Evolutionary conservation across 2,329 filamentous ascomycete genomes (phyloP).

Genomic region (Meredithiella fracta): DNA sequence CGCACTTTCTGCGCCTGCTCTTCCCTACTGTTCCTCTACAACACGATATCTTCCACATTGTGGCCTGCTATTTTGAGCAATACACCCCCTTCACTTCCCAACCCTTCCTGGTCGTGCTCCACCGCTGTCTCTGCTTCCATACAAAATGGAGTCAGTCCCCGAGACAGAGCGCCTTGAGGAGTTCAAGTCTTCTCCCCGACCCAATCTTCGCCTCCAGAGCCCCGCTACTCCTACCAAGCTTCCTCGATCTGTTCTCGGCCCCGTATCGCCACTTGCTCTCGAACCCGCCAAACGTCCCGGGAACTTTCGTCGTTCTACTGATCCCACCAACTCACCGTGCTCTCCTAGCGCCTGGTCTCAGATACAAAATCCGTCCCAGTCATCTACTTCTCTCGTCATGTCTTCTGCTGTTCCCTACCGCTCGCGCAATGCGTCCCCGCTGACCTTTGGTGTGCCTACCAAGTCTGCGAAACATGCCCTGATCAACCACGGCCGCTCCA

Average conservation of each 20-base stretch:
- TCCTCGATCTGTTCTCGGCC: constrained; percentile 9
- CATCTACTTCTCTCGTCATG: background rate
- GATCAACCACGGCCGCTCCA: constrained; percentile 10
- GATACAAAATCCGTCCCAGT: constrained; percentile 17
- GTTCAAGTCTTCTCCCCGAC: constrained; percentile 42
- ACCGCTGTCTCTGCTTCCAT: background rate
- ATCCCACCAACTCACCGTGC: constrained; percentile 38
- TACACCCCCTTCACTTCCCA: background rate
- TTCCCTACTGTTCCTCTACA: constrained; percentile 1
- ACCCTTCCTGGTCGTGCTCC: background rate
- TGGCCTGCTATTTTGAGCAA: background rate
- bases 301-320: constrained; percentile 40
- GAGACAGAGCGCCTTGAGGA: constrained; percentile 53
- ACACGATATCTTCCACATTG: background rate
- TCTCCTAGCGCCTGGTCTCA: constrained; percentile 23
- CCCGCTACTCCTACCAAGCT: constrained; percentile 17
- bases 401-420: constrained; percentile 32
- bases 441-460: constrained; percentile 23
- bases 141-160: constrained; percentile 47
- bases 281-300: constrained; percentile 34
- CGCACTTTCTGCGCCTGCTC: background rate
- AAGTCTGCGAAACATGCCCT: constrained; percentile 1
- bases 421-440: constrained; percentile 45
- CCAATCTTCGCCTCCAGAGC: constrained; percentile 34
- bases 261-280: constrained; percentile 23